Base-by-base conservation (phyloP, 2,329 filamentous ascomycete species). In the Emergomyces orientalis region DNA sequence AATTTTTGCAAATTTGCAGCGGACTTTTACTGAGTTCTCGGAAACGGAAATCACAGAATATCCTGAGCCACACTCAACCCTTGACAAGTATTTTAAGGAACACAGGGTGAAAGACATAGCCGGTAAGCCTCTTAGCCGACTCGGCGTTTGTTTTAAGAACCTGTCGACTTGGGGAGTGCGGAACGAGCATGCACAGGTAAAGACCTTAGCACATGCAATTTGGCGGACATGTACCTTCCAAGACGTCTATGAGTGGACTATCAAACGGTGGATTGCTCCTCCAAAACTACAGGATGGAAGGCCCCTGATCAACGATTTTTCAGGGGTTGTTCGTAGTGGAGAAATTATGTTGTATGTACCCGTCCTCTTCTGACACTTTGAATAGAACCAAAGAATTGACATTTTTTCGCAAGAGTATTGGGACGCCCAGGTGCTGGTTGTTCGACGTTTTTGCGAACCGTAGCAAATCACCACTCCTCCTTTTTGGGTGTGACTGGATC, bases 401-500 rank as follows among this genome's bases (percentile, higher is more conserved):
- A 25, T 62, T 30, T 25, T 39, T 17, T 41, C 13, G 25, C 54
- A 74, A 72, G 25, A 84, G 82, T 84, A 1, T 76, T 84, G 0
- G 88, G 88, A 2, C 80, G 86, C 0, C 87, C 88, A 0, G 88
- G 87, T 0, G 80, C 85, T 2, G 77, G 77, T 61, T 95, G 90
- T 74, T 90, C 88, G 19, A 95, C 90, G 2, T 86, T 94, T 66
- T 79, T 95, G 63, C 94, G 94, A 79, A 90, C 89, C 0, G 84
- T 95, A 67, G 84, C 90, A 2, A 90, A 90, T 65, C 89, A 94
- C 75, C 90, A 88, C 25, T 87, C 91, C 87, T 1, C 83, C 88
- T 86, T 85, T 67, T 87, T 86, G 2, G 79, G 78, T 1, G 85
- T 90, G 9, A 81, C 83, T 1, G 88, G 88, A 27, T 81, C 87